These are phyloP conservation scores for Camellia sinensis DNA, from an alignment of 148 eudicot genomes.

Conservation along the genomic window DNA sequence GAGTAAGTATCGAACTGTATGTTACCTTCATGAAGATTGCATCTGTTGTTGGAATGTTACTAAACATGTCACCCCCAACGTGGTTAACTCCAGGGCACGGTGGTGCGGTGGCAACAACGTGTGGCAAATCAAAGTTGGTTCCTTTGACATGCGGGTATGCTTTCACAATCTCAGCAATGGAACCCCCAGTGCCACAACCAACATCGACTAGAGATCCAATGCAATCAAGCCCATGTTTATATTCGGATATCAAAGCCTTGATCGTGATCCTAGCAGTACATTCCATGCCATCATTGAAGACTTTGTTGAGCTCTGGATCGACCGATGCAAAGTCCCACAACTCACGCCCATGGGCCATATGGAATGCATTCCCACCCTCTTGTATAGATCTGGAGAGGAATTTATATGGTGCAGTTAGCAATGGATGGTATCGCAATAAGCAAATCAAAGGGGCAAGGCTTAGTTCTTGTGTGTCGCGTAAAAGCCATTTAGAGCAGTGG, in stretches of 20 bases:
- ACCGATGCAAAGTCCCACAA: conserved; percentile 35
- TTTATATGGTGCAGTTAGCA: too few relatives aligned
- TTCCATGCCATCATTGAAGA: conserved; percentile 44
- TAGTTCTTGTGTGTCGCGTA: too few relatives aligned
- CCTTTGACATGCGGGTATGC: too few relatives aligned
- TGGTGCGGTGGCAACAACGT: conserved; percentile 31
- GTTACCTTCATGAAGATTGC: conserved; percentile 51
- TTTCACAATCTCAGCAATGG: conserved; percentile 24
- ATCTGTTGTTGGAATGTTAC: conserved; percentile 44
- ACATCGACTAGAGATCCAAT: conserved; percentile 48
- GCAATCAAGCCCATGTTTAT: conserved; percentile 32
- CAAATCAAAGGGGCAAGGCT: too few relatives aligned
- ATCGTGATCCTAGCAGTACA: too few relatives aligned
- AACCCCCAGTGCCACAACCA: conserved; percentile 55
- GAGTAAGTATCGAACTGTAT: too few relatives aligned
- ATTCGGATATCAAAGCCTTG: too few relatives aligned
- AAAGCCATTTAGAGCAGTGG: too few relatives aligned
- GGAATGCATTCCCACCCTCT: too few relatives aligned
- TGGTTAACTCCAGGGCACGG: conserved; percentile 42
- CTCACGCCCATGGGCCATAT: conserved; percentile 27
- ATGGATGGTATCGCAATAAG: too few relatives aligned
- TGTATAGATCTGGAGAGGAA: too few relatives aligned
- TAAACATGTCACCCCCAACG: conserved; percentile 61
- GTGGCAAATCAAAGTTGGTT: too few relatives aligned
- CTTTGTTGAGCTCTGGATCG: conserved; percentile 26